These are phyloP conservation scores for Rhodotorula sp. DNA, from an alignment of 1,284 basidiomycete species.

Conservation along the genomic window DNA sequence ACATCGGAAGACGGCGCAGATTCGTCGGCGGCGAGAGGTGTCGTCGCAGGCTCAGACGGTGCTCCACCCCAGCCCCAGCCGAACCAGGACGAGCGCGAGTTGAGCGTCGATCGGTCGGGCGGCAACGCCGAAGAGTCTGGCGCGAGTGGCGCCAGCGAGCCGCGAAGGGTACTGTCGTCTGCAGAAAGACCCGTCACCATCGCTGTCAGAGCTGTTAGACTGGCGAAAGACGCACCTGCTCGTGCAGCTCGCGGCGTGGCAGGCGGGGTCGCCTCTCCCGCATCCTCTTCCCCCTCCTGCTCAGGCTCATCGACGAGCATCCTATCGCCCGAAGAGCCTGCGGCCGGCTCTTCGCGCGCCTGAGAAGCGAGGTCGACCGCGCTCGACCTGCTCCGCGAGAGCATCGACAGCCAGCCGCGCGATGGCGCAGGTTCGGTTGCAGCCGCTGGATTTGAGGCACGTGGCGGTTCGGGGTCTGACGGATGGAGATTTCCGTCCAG, in stretches of 20 bases:
- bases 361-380: background rate
- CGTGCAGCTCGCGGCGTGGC: background rate
- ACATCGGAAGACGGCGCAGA: background rate
- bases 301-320: background rate
- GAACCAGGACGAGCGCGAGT: conserved; percentile 14
- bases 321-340: background rate
- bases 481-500: too few species aligned
- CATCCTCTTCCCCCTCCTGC: background rate
- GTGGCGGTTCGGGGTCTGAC: background rate
- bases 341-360: background rate
- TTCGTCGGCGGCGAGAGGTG: background rate
- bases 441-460: background rate
- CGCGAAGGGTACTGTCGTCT: conserved; percentile 16
- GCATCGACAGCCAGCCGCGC: conserved; percentile 6
- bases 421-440: too few species aligned
- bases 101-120: too few species aligned
- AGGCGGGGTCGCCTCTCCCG: background rate
- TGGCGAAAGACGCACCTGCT: background rate
- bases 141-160: background rate
- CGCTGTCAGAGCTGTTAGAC: background rate
- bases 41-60: background rate
- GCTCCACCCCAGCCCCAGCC: conserved; percentile 9
- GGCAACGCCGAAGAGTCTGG: background rate
- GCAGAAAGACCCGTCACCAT: background rate
- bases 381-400: conserved; percentile 4